Conservation (phyloP, 192 early-diverging fungal species). For the Ramicandelaber brevisporus region DNA sequence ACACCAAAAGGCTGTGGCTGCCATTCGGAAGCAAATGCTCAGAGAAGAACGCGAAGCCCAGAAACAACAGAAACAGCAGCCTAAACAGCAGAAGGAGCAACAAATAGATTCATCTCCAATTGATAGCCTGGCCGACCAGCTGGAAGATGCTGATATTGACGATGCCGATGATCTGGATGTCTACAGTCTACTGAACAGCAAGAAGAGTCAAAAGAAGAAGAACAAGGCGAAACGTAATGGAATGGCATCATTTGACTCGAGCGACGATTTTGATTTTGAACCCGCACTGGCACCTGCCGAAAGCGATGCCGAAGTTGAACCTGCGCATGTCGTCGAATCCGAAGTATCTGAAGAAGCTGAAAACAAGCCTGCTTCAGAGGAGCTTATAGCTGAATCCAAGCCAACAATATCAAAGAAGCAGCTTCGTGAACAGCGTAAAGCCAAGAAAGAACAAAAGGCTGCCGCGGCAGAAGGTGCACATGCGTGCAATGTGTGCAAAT, state of each 20-base stretch:
- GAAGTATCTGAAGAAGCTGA: slow-evolving; percentile 6
- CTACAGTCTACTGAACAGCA: slow-evolving; percentile 3
- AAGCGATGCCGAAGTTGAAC: slow-evolving; percentile 8
- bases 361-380: slow-evolving; percentile 4
- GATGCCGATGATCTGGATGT: slow-evolving; percentile 6
- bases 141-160: slow-evolving; percentile 3
- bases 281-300: slow-evolving; percentile 9
- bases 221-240: slow-evolving; percentile 12
- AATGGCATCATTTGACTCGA: background rate
- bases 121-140: background rate
- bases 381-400: slow-evolving; percentile 8
- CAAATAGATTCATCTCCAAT: background rate
- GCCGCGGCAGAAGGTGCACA: slow-evolving; percentile 16
- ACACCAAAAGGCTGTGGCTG: slow-evolving; percentile 53
- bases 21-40: slow-evolving; percentile 48
- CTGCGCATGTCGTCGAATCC: slow-evolving; percentile 1
- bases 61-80: slow-evolving; percentile 1
- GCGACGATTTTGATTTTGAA: background rate
- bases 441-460: slow-evolving; percentile 24
- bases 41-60: slow-evolving; percentile 26
- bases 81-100: slow-evolving; percentile 5
- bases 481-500: slow-evolving; percentile 56
- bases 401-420: slow-evolving; percentile 14
- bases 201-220: slow-evolving; percentile 15
- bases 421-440: slow-evolving; percentile 27